Conservation (phyloP, 177 flowering plant species). For the Telopea speciosissima region DNA sequence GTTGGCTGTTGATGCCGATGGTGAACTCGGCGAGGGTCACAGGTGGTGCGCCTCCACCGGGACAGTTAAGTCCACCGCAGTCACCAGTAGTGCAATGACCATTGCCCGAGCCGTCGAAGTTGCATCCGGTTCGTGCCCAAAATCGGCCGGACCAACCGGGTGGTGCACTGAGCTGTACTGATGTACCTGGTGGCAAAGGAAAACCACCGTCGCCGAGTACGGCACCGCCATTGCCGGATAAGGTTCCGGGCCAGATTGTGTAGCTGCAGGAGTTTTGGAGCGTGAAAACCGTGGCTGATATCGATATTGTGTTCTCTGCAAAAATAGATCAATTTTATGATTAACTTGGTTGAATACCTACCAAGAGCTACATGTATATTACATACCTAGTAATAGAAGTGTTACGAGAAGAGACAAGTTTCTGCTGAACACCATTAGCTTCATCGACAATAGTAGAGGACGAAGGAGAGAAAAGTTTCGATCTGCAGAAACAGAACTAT, state of each 20-base stretch:
- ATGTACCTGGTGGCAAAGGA: conserved; percentile 36
- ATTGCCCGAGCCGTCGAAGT: conserved; percentile 52
- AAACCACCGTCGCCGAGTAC: conserved; percentile 66
- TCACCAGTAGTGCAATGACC: conserved; percentile 84
- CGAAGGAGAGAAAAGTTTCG: no score
- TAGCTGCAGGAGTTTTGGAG: conserved; percentile 55
- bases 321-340: no score
- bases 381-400: conserved; percentile 16
- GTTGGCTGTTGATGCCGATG: conserved; percentile 27
- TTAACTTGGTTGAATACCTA: no score
- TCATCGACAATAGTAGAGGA: not conserved
- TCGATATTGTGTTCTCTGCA: conserved; percentile 28
- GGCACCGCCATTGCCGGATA: conserved; percentile 53
- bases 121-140: conserved; percentile 88
- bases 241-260: conserved; percentile 81
- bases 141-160: conserved; percentile 86
- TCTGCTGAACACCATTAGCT: conserved; percentile 13
- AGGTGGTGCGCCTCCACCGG: conserved; percentile 67
- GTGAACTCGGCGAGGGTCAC: conserved; percentile 81
- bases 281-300: conserved; percentile 50
- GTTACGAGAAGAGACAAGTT: conserved; percentile 12
- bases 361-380: no score
- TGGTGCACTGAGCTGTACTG: conserved; percentile 47
- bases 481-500: no score
- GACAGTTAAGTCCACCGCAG: conserved; percentile 53